Base-by-base conservation (phyloP, 129 eudicot species). In the Arctium lappa region DNA sequence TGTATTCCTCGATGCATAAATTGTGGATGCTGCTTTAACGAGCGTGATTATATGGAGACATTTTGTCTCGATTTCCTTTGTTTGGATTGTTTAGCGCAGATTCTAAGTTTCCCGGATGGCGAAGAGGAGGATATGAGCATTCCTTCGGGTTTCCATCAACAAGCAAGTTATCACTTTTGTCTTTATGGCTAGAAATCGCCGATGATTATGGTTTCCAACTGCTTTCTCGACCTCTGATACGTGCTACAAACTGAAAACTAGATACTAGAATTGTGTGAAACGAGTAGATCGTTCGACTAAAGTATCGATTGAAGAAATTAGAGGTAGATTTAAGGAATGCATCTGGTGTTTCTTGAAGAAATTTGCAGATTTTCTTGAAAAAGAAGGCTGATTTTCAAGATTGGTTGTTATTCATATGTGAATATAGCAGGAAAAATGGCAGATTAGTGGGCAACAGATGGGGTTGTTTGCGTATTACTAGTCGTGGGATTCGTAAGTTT, bases 21-120 rank as follows among this genome's bases (percentile, higher is more conserved):
- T 38, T 94, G 98, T 44, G 97, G 97, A 30, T 77, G 93, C 46
- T 94, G 98, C 84, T 72, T 94, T 33, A 83, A 60, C 31, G 85
- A 85, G 3, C 42, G 85, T n/a, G 88, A 82, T 34, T 94, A 88
- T 40, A 87, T 69, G 79, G 98, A 91, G 84, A 87, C 87, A 0
- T 91, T 91, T 37, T 39, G 79, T 66, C 44, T 86, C 8, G 88
- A 90, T 8, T 53, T 79, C 1, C 72, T 82, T 71, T 94, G 98
- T 83, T 76, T 91, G 37, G 84, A 85, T 81, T 88, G 97, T 74
- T 69, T 75, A 79, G 73, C 71, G 40, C 75, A 84, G 16, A 36
- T 89, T 16, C 63, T 84, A n/a, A 44, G 84, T 56, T 79, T 83
- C 73, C 85, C 83, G 72, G 91, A 70, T 73, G 79, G 82, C 5